phyloP scores from a whole-genome alignment of 495 filamentous ascomycete species.

The Trichodelitschia bisporula region DNA sequence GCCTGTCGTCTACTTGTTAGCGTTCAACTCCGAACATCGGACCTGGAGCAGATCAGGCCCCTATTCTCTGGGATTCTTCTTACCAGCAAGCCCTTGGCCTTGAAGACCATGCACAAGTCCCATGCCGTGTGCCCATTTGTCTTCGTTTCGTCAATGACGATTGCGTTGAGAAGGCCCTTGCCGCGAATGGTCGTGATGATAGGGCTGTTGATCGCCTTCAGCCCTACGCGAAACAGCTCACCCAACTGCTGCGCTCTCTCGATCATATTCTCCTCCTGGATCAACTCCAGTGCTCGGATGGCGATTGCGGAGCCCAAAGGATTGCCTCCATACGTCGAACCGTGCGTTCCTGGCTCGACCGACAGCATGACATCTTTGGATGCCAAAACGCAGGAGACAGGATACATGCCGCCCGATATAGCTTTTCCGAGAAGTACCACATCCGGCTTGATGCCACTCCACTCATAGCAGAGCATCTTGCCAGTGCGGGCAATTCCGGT shows the following conservation, averaged over 20 bases:
- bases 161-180: conserved; percentile 86
- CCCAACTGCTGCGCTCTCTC: conserved; percentile 60
- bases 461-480: conserved; percentile 77
- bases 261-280: conserved; percentile 75
- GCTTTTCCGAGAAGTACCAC: conserved; percentile 89
- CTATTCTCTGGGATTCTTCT: conserved; percentile 21
- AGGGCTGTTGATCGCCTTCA: conserved; percentile 44
- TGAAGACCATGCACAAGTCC: conserved; percentile 90
- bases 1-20: conserved; percentile 33
- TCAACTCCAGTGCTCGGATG: conserved; percentile 83
- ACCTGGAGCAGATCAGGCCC: conserved; percentile 2
- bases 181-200: conserved; percentile 69
- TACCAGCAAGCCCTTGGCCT: conserved; percentile 84
- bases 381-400: conserved; percentile 79
- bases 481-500: conserved; percentile 91
- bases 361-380: conserved; percentile 87
- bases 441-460: conserved; percentile 87
- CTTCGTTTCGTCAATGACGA: conserved; percentile 82
- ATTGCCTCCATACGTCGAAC: conserved; percentile 93
- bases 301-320: conserved; percentile 92
- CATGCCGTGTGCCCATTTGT: conserved; percentile 74
- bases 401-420: conserved; percentile 96
- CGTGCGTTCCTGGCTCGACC: conserved; percentile 91
- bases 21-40: no score
- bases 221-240: conserved; percentile 56